Conservation (phyloP, 1,284 basidiomycete genomes). For the Ustilago lituana region DNA sequence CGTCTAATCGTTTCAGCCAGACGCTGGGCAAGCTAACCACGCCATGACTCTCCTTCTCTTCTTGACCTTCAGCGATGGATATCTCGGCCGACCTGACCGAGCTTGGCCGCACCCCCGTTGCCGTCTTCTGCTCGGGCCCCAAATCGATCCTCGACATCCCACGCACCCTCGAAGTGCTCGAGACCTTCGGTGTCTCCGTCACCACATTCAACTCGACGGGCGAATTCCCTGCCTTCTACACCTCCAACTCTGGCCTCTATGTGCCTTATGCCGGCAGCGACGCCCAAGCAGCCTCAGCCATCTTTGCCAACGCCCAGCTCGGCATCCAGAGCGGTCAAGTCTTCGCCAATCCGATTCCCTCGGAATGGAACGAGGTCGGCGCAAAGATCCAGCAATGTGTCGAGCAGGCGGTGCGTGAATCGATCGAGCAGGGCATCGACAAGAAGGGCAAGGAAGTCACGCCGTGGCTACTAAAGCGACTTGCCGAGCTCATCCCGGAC, state of each 20-base stretch:
- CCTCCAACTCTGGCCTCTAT: slow-evolving; percentile 81
- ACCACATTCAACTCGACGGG: slow-evolving; percentile 78
- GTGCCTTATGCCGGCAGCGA: slow-evolving; percentile 69
- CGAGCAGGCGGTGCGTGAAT: slow-evolving; percentile 85
- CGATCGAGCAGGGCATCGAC: slow-evolving; percentile 81
- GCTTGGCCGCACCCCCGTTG: slow-evolving; percentile 59
- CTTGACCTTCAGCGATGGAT: slow-evolving; percentile 79
- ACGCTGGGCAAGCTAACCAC: too few relatives aligned
- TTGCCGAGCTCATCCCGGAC: slow-evolving; percentile 82
- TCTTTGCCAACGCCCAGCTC: slow-evolving; percentile 76
- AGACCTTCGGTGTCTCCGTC: slow-evolving; percentile 94
- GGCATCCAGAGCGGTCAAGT: slow-evolving; percentile 69
- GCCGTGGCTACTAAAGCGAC: slow-evolving; percentile 89
- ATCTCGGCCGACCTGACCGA: slow-evolving; percentile 70
- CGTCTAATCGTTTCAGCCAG: too few relatives aligned
- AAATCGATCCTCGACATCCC: slow-evolving; percentile 96
- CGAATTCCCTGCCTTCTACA: slow-evolving; percentile 92
- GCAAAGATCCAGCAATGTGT: slow-evolving; percentile 80
- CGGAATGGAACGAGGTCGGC: slow-evolving; percentile 77
- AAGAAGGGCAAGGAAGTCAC: slow-evolving; percentile 89
- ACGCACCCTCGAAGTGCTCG: slow-evolving; percentile 90
- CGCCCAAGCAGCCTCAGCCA: slow-evolving; percentile 43
- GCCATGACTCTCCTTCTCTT: not conserved
- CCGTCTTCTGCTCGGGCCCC: slow-evolving; percentile 90
- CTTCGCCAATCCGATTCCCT: slow-evolving; percentile 90